These are phyloP conservation scores for Carex parvula DNA, from an alignment of 176 grass and related monocot species.

Conservation along the genomic window DNA sequence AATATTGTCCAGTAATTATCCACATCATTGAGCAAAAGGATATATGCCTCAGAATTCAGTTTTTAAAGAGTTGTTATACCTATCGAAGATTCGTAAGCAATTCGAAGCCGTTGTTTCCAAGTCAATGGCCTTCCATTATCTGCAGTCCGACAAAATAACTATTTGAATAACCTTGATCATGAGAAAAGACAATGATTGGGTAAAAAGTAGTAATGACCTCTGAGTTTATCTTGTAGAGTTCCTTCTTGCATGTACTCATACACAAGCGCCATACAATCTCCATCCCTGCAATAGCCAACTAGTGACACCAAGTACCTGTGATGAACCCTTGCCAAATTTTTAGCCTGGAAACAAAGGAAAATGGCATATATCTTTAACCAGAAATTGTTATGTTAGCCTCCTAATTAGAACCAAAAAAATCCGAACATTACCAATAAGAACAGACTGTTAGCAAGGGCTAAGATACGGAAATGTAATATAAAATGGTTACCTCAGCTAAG, in stretches of 20 bases:
- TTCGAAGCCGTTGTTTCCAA: constrained; percentile 39
- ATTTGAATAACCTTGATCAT: not conserved
- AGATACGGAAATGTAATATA: not conserved
- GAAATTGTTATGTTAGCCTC: not conserved
- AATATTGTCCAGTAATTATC: not conserved
- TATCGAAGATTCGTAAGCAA: constrained; percentile 42
- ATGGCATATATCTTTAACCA: not conserved
- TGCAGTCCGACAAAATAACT: constrained; percentile 1
- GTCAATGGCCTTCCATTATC: constrained; percentile 8
- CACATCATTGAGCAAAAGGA: not conserved
- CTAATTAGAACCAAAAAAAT: too few species aligned
- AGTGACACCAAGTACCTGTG: constrained; percentile 53
- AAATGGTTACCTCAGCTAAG: constrained; percentile 41
- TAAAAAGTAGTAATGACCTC: constrained; percentile 22
- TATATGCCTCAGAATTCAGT: not conserved
- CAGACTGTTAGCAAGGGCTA: not conserved
- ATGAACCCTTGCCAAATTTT: constrained; percentile 39
- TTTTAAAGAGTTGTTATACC: constrained; percentile 19
- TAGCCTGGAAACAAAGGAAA: constrained; percentile 28
- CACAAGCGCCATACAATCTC: constrained; percentile 31
- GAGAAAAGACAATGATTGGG: too few species aligned
- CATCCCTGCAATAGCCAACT: constrained; percentile 53
- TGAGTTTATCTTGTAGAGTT: constrained; percentile 39
- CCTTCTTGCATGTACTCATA: constrained; percentile 58
- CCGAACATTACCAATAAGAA: too few species aligned